Conservation (phyloP, 2,329 filamentous ascomycete species). For the Xylaria sp. region DNA sequence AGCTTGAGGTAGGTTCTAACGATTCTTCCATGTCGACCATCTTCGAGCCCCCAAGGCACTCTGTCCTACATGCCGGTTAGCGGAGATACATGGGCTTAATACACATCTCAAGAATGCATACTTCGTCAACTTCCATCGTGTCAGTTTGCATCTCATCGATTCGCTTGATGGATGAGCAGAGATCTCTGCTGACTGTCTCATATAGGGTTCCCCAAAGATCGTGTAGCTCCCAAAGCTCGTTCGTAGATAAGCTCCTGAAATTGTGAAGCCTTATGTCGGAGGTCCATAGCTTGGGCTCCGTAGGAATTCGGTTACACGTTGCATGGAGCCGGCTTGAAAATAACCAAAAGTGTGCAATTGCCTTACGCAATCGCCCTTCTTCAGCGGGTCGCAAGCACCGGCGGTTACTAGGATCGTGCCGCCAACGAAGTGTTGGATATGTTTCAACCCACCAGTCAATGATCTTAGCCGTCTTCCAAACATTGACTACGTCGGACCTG, state of each 20-base stretch:
- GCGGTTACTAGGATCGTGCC: conserved; percentile 48
- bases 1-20: conserved; percentile 51
- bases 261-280: conserved; percentile 33
- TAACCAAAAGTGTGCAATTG: conserved; percentile 58
- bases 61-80: conserved; percentile 28
- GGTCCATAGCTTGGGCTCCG: conserved; percentile 25
- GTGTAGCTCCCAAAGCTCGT: conserved; percentile 35
- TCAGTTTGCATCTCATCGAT: too few species aligned
- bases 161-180: conserved; percentile 36
- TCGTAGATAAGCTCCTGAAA: conserved; percentile 31
- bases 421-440: conserved; percentile 49
- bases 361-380: conserved; percentile 50
- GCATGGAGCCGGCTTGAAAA: conserved; percentile 57
- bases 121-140: conserved; percentile 26
- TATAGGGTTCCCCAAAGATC: conserved; percentile 29
- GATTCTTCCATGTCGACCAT: conserved; percentile 35
- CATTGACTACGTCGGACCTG: conserved; percentile 29
- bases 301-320: conserved; percentile 32
- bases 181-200: conserved; percentile 32
- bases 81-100: background rate
- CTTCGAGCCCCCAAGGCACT: conserved; percentile 34
- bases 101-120: conserved; percentile 16
- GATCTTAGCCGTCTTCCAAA: conserved; percentile 38
- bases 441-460: conserved; percentile 45
- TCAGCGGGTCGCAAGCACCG: conserved; percentile 49